Conservation (phyloP, 352 stramenopile genomes). For the Achlya hypogyna region DNA sequence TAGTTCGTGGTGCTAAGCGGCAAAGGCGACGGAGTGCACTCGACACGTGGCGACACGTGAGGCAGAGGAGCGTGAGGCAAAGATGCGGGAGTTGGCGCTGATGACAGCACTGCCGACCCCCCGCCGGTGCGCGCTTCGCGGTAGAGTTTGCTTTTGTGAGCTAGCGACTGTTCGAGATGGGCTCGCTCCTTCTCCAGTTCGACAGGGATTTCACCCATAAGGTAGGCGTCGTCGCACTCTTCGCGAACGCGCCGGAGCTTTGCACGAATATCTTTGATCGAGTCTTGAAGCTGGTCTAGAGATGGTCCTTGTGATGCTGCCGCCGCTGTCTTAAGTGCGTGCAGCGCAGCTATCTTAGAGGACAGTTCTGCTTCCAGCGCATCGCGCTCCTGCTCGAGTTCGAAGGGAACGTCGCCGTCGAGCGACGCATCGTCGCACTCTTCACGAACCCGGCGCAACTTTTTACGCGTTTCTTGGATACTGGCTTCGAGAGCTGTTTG, state of each 20-base stretch:
- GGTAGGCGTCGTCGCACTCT: slow-evolving; percentile 71
- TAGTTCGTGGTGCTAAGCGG: background rate
- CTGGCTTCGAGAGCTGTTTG: background rate
- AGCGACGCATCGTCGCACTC: slow-evolving; percentile 77
- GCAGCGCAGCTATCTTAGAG: slow-evolving; percentile 2
- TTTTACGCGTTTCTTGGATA: slow-evolving; percentile 57
- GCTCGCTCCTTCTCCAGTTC: slow-evolving; percentile 36
- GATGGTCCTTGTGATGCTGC: background rate
- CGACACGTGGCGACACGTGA: background rate
- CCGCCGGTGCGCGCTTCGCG: background rate
- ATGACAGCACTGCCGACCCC: background rate
- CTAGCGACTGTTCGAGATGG: slow-evolving; percentile 50
- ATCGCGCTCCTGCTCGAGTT: slow-evolving; percentile 35
- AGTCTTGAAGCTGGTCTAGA: slow-evolving; percentile 29
- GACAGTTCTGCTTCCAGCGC: slow-evolving; percentile 51
- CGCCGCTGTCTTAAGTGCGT: background rate
- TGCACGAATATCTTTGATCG: slow-evolving; percentile 55
- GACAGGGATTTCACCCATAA: slow-evolving; percentile 61
- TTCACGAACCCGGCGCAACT: slow-evolving; percentile 57
- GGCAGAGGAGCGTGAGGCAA: background rate
- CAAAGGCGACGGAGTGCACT: background rate
- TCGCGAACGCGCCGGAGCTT: slow-evolving; percentile 58
- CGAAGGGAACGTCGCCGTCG: slow-evolving; percentile 54
- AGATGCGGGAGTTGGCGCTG: background rate
- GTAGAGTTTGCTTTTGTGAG: slow-evolving; percentile 9